phyloP scores from a whole-genome alignment of 164 flowering plant genomes.

The Aristolochia contorta region DNA sequence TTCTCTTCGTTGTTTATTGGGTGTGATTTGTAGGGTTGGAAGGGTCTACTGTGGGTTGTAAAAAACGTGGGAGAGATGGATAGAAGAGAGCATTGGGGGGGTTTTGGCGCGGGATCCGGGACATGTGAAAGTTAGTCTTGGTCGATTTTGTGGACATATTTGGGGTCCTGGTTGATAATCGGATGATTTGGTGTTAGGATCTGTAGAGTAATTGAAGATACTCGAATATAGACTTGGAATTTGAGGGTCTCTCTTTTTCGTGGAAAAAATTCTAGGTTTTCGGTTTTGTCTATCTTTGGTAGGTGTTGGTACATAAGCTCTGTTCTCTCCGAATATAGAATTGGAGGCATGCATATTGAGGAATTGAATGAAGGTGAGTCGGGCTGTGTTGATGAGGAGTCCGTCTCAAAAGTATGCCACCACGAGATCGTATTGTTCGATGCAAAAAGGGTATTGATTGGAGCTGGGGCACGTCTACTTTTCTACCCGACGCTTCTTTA shows the following conservation, averaged over 20 bases:
- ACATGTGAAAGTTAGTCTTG: no score
- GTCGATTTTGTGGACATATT: not conserved
- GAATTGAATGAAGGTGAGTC: constrained; percentile 40
- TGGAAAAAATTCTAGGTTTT: not conserved
- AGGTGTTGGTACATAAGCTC: not conserved
- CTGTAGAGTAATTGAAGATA: no score
- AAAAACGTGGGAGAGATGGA: no score
- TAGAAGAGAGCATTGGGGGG: no score
- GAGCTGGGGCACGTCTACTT: constrained; percentile 72
- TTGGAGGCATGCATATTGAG: constrained; percentile 53
- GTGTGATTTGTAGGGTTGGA: no score
- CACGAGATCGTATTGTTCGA: constrained; percentile 18
- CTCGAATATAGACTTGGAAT: not conserved
- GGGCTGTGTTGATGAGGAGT: constrained; percentile 18
- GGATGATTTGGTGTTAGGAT: no score
- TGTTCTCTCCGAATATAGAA: not conserved
- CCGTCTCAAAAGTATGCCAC: constrained; percentile 5
- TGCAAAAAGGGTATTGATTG: constrained; percentile 55
- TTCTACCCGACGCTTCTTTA: constrained; percentile 85
- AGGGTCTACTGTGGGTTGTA: no score
- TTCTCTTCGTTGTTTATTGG: no score
- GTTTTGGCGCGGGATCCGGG: no score
- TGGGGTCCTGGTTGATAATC: not conserved
- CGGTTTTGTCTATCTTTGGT: no score
- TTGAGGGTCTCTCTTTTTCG: not conserved